Evolutionary conservation across 495 filamentous ascomycete genomes (phyloP).

Genomic region (Hyphodiscus hymeniophilus): DNA sequence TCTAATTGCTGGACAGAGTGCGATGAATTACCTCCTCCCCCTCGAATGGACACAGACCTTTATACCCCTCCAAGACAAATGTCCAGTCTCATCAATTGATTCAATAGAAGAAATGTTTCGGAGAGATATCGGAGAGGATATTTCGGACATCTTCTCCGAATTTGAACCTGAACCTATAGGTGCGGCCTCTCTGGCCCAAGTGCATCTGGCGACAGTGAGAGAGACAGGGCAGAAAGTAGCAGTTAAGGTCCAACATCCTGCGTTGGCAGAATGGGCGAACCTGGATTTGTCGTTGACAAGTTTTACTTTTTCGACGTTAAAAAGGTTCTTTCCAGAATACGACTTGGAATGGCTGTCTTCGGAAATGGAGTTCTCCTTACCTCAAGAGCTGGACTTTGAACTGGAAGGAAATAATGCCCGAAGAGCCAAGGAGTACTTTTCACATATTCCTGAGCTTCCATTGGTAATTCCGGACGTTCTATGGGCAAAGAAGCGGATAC

Average conservation of each 20-base stretch:
- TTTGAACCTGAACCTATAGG: constrained; percentile 79
- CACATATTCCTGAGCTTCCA: constrained; percentile 55
- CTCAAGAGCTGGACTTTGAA: constrained; percentile 84
- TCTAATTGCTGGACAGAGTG: constrained; percentile 44
- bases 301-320: constrained; percentile 84
- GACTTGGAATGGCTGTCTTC: constrained; percentile 91
- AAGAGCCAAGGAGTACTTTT: constrained; percentile 70
- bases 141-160: constrained; percentile 74
- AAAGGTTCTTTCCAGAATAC: constrained; percentile 93
- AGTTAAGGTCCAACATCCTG: constrained; percentile 95
- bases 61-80: constrained; percentile 91
- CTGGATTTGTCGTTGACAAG: constrained; percentile 80
- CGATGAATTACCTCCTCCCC: constrained; percentile 93
- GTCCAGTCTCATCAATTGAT: constrained; percentile 85
- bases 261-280: constrained; percentile 82
- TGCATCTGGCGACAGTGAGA: constrained; percentile 81
- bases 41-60: constrained; percentile 94
- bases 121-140: constrained; percentile 69
- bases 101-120: constrained; percentile 82
- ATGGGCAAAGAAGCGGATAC: constrained; percentile 80
- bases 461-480: constrained; percentile 85
- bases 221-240: constrained; percentile 86
- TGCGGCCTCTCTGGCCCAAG: constrained; percentile 90
- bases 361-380: constrained; percentile 86
- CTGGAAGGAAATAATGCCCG: constrained; percentile 82